Evolutionary conservation across 148 eudicot genomes (phyloP).

Genomic region (Mesembryanthemum crystallinum): DNA sequence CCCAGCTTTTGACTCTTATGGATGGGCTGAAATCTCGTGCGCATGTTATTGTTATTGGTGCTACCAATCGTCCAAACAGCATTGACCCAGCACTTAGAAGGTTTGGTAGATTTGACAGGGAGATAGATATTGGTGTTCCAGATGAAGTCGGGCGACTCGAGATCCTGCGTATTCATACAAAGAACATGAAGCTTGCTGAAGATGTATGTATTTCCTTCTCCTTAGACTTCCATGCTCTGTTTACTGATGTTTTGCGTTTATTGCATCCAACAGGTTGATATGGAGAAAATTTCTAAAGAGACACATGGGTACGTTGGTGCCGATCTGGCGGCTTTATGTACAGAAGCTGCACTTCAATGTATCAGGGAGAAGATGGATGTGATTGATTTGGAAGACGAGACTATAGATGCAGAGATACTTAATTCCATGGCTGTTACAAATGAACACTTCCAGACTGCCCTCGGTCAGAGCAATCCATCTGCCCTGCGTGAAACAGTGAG

Average conservation of each 20-base stretch:
- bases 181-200: conserved; percentile 90
- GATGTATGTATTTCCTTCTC: conserved; percentile 41
- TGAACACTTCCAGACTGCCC: conserved; percentile 86
- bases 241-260: neutral
- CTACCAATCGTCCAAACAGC: conserved; percentile 90
- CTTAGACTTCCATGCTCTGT: neutral
- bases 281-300: conserved; percentile 78
- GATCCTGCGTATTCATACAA: conserved; percentile 85
- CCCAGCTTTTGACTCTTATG: conserved; percentile 89
- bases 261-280: conserved; percentile 52
- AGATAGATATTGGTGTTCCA: conserved; percentile 90
- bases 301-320: conserved; percentile 93
- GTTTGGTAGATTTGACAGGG: conserved; percentile 89
- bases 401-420: conserved; percentile 83
- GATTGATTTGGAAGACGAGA: conserved; percentile 81
- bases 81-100: conserved; percentile 87
- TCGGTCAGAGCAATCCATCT: conserved; percentile 88
- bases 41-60: conserved; percentile 87
- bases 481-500: conserved; percentile 88
- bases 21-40: conserved; percentile 90
- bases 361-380: conserved; percentile 96
- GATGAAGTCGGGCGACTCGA: conserved; percentile 91
- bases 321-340: conserved; percentile 81
- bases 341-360: conserved; percentile 90
- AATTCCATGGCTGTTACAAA: conserved; percentile 92